phyloP scores from a whole-genome alignment of 148 eudicot genomes.

The Agrostemma githago region DNA sequence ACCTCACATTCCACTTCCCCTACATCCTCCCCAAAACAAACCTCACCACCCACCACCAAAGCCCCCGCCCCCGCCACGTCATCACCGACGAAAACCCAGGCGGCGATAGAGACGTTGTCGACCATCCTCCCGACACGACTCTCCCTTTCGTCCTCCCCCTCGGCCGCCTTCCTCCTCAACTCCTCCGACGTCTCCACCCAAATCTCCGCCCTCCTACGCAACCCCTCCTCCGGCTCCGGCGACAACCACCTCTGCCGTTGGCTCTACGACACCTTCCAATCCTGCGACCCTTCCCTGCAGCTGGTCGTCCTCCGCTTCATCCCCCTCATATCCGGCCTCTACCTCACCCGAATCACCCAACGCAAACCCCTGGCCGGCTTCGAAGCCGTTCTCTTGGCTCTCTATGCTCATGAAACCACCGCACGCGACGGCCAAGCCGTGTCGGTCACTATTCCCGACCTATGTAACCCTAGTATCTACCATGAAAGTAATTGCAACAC shows the following conservation, averaged over 20 bases:
- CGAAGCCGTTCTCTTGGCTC: constrained; percentile 74
- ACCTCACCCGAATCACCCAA: constrained; percentile 53
- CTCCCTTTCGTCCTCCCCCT: constrained; percentile 46
- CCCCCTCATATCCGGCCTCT: constrained; percentile 64
- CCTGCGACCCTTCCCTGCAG: constrained; percentile 57
- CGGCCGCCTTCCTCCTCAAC: constrained; percentile 57
- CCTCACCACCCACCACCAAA: not conserved
- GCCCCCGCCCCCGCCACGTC: constrained; percentile 20
- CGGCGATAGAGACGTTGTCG: constrained; percentile 47
- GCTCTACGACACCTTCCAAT: constrained; percentile 90
- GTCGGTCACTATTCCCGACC: constrained; percentile 58
- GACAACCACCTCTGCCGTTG: constrained; percentile 79
- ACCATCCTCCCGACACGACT: constrained; percentile 38
- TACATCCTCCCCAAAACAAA: constrained; percentile 15
- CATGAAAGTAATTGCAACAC: constrained; percentile 45
- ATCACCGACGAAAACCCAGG: constrained; percentile 44
- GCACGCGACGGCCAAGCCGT: constrained; percentile 51
- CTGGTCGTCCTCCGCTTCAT: constrained; percentile 72
- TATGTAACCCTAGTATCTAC: constrained; percentile 73
- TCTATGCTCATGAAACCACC: constrained; percentile 65
- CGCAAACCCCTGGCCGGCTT: constrained; percentile 70
- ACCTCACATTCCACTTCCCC: constrained; percentile 16
- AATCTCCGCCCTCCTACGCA: constrained; percentile 57
- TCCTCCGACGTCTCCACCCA: constrained; percentile 43
- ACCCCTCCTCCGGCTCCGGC: constrained; percentile 71